Evolutionary conservation across 176 grass and related monocot genomes (phyloP).

Genomic region (Elymus sibiricus): DNA sequence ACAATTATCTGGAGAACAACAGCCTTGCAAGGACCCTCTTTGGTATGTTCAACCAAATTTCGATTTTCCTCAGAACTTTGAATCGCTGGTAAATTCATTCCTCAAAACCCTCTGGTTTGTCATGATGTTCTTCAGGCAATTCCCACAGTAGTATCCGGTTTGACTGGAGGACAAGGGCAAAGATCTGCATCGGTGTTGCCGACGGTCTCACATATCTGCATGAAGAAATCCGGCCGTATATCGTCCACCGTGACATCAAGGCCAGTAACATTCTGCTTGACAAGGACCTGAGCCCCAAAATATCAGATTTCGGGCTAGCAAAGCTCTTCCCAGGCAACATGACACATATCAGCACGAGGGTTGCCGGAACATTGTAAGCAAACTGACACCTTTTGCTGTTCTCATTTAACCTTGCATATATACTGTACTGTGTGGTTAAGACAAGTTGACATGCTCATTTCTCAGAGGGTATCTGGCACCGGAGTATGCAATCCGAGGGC

Average conservation of each 20-base stretch:
- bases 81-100: not conserved
- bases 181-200: conserved; percentile 67
- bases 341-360: conserved; percentile 79
- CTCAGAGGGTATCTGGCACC: conserved; percentile 60
- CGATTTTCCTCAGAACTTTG: not conserved
- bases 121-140: conserved; percentile 47
- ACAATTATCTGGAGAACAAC: conserved; percentile 86
- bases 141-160: conserved; percentile 49
- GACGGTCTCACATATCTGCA: conserved; percentile 73
- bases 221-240: conserved; percentile 52
- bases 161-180: conserved; percentile 58
- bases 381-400: not conserved
- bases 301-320: conserved; percentile 82
- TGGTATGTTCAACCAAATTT: conserved; percentile 38
- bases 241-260: conserved; percentile 90
- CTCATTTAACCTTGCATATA: not conserved
- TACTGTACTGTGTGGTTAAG: conserved; percentile 2
- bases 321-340: conserved; percentile 70
- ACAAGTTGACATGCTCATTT: not conserved
- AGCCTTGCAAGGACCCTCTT: conserved; percentile 78
- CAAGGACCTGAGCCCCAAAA: conserved; percentile 61
- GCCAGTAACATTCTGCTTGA: conserved; percentile 88
- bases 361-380: conserved; percentile 89
- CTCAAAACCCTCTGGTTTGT: not conserved
- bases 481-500: conserved; percentile 65